These are phyloP conservation scores for Tardiomyces digboiensis DNA, from an alignment of 1,139 yeast genomes.

Conservation along the genomic window DNA sequence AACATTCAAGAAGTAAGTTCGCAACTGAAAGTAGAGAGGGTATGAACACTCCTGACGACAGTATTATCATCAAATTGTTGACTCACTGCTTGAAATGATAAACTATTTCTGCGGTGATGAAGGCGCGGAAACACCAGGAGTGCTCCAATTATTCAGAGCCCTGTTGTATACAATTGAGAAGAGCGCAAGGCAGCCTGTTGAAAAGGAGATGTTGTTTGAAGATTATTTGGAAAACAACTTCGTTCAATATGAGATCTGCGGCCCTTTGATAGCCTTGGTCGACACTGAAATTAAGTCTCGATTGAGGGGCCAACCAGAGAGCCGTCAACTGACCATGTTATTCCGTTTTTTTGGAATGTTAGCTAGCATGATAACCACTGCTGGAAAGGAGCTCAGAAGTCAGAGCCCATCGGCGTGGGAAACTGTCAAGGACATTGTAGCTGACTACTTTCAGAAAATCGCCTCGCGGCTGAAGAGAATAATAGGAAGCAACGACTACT, in stretches of 20 bases:
- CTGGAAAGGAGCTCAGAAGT: neutral
- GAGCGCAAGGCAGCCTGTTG: neutral
- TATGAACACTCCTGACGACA: no score
- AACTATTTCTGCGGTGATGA: slow-evolving; percentile 16
- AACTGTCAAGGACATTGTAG: slow-evolving; percentile 10
- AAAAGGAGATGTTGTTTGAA: neutral
- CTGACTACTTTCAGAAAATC: slow-evolving; percentile 14
- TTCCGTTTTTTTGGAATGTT: neutral
- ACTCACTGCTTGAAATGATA: slow-evolving; percentile 29
- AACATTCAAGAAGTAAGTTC: neutral
- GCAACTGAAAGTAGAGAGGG: no score
- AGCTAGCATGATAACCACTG: neutral
- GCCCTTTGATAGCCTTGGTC: neutral
- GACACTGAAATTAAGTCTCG: neutral
- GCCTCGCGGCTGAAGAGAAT: slow-evolving; percentile 16
- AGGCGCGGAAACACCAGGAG: slow-evolving; percentile 3
- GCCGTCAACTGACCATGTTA: neutral
- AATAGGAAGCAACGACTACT: slow-evolving; percentile 12
- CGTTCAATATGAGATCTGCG: neutral
- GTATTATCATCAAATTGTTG: slow-evolving; percentile 29
- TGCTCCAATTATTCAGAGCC: neutral
- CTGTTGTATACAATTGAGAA: neutral
- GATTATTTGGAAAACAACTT: neutral
- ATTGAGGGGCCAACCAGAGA: neutral
- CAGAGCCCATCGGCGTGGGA: neutral